Conservation (phyloP, 352 stramenopile species). For the Phytopythium chamaehyphon region DNA sequence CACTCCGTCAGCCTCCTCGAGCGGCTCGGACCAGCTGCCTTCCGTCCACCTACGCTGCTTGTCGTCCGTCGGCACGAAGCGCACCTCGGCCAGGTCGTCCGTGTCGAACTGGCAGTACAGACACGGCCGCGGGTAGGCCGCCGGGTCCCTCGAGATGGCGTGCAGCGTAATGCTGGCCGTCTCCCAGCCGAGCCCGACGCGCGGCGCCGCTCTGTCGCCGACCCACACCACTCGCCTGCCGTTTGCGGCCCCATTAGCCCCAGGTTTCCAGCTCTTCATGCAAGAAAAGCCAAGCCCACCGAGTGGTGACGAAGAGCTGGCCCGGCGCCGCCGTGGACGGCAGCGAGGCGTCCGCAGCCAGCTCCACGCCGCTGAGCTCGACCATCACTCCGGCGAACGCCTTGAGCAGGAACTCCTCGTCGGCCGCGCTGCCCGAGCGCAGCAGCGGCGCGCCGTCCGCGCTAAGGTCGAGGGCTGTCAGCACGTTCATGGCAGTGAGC, state of each 20-base stretch:
- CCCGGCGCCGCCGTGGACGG: conserved; percentile 20
- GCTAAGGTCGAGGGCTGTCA: conserved; percentile 40
- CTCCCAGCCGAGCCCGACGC: conserved; percentile 72
- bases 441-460: conserved; percentile 46
- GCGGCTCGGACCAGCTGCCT: too few species aligned
- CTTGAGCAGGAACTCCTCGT: conserved; percentile 62
- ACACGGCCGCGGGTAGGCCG: conserved; percentile 59
- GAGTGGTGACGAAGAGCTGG: conserved; percentile 38
- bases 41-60: conserved; percentile 46
- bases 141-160: conserved; percentile 67
- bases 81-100: conserved; percentile 67
- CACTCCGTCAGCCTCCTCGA: conserved; percentile 2
- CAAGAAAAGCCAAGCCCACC: too few species aligned
- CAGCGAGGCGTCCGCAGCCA: conserved; percentile 16
- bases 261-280: too few species aligned
- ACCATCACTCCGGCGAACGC: conserved; percentile 45
- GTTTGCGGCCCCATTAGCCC: too few species aligned
- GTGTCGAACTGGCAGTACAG: conserved; percentile 81
- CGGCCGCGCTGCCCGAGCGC: conserved; percentile 34
- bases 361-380: conserved; percentile 16
- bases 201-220: conserved; percentile 18
- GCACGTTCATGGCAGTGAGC: conserved; percentile 47
- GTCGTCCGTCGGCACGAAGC: conserved; percentile 63
- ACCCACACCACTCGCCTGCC: conserved; percentile 66
- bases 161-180: conserved; percentile 67